Conservation (phyloP, 2,329 filamentous ascomycete species). For the Aureobasidium sp. region DNA sequence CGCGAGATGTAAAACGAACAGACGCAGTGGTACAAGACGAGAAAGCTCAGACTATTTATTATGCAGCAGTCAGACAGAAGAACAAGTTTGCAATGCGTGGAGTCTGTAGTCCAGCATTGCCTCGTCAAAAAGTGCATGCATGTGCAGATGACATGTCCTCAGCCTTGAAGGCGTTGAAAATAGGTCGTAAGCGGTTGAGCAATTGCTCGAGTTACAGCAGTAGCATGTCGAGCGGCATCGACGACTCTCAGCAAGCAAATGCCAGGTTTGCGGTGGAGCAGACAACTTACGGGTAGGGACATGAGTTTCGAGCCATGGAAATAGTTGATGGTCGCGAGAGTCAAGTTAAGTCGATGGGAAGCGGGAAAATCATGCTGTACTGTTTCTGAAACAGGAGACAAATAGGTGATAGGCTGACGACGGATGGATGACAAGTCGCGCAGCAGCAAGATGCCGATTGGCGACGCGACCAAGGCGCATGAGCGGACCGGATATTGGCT, state of each 20-base stretch:
- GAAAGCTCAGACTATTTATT: not conserved
- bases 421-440: not conserved
- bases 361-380: not conserved
- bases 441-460: constrained; percentile 12
- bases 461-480: not conserved
- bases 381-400: constrained; percentile 9
- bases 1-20: not conserved
- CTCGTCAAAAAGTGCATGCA: constrained; percentile 11
- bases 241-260: not conserved
- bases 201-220: not conserved
- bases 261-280: not conserved
- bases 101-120: constrained; percentile 1
- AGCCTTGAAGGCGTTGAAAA: not conserved
- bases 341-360: not conserved
- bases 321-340: not conserved
- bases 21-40: not conserved
- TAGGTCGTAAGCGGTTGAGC: not conserved
- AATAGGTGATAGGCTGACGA: not conserved
- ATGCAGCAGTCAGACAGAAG: constrained; percentile 8
- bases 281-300: not conserved
- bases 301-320: not conserved
- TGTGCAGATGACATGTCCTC: constrained; percentile 9
- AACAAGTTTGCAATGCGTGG: not conserved
- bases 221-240: not conserved
- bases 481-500: not conserved